Base-by-base conservation (phyloP, 352 stramenopile genomes). In the Phytopythium delawarense region DNA sequence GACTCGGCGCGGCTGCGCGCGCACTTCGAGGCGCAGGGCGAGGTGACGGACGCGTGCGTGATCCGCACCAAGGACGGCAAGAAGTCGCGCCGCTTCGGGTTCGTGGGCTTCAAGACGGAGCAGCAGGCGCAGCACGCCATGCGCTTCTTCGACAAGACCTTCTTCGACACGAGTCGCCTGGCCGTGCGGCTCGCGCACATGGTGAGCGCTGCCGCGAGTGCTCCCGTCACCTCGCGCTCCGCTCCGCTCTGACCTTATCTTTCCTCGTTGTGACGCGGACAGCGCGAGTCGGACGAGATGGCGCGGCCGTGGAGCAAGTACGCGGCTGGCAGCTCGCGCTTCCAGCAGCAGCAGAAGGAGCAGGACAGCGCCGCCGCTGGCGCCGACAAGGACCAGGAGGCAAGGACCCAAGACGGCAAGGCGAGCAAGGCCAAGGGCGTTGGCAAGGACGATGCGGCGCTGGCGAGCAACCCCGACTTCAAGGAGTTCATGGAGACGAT, bases 401-500 rank as follows among this genome's bases (percentile, higher is more conserved):
- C 25, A n/a, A 71, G 82, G 12, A 57, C 63, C 13, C 75, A 74
- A 25, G 42, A 66, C 11, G 46, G 15, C 11, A 66, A 75, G 23
- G 60, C 23, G 4, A 57, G 66, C 34, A 68, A 76, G 18, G 39
- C 46, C 20, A 58, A 51, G 2, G 61, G 61, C 5, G 12, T 4
- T 34, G 23, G 12, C 34, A 66, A 67, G 12, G 57, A 67, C 1
- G 68, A 70, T 34, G 65, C 65, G 20, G 25, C 13, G 51, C 46
- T 63, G n/a, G 72, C 78, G 49, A 72, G 68, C 40, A 87, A 79
- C 51, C 71, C 71, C 16, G 82, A 92, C 71, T 93, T 96, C 44
- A 61, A 93, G 52, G 87, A 97, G 73, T 97, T 97, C 56, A 82
- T 96, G 63, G 87, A 95, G 63, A 93, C 90, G 20, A 96, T 97